Percentiles rank a stretch among this genome's conserved stretches.
These are phyloP conservation scores for Alisma plantagoaquatica DNA, from an alignment of 106 monocot genomes.

Conservation along the genomic window DNA sequence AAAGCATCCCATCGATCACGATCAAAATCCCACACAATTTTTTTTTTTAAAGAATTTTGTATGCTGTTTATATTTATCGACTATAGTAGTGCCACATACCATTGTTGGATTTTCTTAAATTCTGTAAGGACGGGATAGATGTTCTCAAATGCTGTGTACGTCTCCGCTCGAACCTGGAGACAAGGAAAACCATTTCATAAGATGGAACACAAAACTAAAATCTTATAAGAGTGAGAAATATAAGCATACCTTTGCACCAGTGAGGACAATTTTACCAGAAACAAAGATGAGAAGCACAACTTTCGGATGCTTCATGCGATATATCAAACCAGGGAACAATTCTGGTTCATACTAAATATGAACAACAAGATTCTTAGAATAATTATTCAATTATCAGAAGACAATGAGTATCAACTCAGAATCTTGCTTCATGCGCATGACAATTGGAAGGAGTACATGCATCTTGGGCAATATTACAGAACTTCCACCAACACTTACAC, in stretches of 20 bases:
- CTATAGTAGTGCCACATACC: too few species aligned
- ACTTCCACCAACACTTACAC: slow-evolving; percentile 38
- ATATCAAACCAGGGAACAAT: slow-evolving; percentile 19
- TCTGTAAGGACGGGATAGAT: slow-evolving; percentile 76
- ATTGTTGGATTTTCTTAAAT: slow-evolving; percentile 62
- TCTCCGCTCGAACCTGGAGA: slow-evolving; percentile 65
- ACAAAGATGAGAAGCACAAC: slow-evolving; percentile 28
- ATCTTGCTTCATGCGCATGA: too few species aligned
- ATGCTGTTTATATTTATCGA: too few species aligned
- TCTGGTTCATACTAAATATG: slow-evolving; percentile 21
- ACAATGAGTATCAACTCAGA: background rate
- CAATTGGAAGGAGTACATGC: too few species aligned
- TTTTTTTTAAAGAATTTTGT: too few species aligned
- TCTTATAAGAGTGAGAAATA: background rate
- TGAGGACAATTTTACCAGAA: slow-evolving; percentile 29
- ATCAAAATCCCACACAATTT: too few species aligned
- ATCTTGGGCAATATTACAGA: background rate
- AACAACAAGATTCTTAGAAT: background rate
- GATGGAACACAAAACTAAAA: background rate
- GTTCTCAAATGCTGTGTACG: slow-evolving; percentile 76
- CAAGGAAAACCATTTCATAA: too few species aligned
- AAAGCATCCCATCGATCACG: too few species aligned
- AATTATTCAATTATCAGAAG: background rate
- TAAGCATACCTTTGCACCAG: slow-evolving; percentile 22
- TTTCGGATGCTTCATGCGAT: slow-evolving; percentile 28